These are phyloP conservation scores for Vairimorpha apis DNA, from an alignment of 371 early-diverging fungal species.

Conservation along the genomic window DNA sequence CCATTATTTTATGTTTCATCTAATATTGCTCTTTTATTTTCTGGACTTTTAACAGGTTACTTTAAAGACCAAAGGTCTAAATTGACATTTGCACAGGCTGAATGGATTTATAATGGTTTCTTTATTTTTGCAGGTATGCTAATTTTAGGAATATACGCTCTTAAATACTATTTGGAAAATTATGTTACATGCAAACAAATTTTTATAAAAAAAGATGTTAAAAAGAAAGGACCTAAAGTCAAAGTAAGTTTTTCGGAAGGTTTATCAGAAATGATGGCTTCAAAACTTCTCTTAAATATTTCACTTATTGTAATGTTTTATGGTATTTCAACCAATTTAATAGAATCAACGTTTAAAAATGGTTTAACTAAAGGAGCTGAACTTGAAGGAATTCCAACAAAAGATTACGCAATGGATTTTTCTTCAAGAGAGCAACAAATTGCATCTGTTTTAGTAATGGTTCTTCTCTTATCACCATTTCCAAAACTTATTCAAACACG, in stretches of 20 bases:
- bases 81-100: not conserved
- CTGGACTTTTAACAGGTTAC: slow-evolving; percentile 23
- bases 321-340: slow-evolving; percentile 48
- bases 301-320: slow-evolving; percentile 49
- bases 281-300: slow-evolving; percentile 54
- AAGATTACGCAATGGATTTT: slow-evolving; percentile 19
- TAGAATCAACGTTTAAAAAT: slow-evolving; percentile 52
- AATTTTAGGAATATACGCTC: slow-evolving; percentile 16
- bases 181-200: slow-evolving; percentile 42
- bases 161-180: slow-evolving; percentile 45
- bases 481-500: slow-evolving; percentile 48
- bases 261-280: slow-evolving; percentile 47
- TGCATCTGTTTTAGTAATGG: slow-evolving; percentile 35
- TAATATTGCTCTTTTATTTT: slow-evolving; percentile 53
- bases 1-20: slow-evolving; percentile 56
- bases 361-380: slow-evolving; percentile 22
- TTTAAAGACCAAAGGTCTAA: not conserved
- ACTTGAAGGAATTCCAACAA: slow-evolving; percentile 13
- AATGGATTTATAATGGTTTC: slow-evolving; percentile 31
- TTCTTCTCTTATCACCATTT: slow-evolving; percentile 52
- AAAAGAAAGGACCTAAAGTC: slow-evolving; percentile 31
- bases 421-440: slow-evolving; percentile 41
- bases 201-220: slow-evolving; percentile 22
- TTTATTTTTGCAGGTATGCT: slow-evolving; percentile 40
- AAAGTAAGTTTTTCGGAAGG: slow-evolving; percentile 52